A percentile compares a stretch with the other conserved stretches of the same genome.
Evolutionary conservation across 257 asterid genomes (phyloP).

Genomic region (Knoxia roxburghii): DNA sequence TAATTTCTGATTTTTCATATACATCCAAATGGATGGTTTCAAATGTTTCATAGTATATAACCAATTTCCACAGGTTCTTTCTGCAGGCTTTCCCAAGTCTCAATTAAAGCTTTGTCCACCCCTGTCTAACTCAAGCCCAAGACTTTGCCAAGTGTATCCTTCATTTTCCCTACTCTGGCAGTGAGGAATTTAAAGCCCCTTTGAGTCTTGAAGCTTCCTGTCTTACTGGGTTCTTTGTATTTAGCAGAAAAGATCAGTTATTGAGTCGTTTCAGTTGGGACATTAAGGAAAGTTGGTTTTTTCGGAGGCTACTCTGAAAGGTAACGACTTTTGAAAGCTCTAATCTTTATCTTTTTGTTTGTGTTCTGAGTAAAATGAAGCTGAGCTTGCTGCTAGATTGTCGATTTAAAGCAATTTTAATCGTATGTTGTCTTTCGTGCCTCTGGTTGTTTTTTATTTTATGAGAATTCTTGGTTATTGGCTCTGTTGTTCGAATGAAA

Average conservation of each 20-base stretch:
- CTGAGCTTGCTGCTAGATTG: background rate
- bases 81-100: background rate
- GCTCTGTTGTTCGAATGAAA: background rate
- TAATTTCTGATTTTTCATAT: background rate
- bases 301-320: background rate
- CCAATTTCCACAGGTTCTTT: background rate
- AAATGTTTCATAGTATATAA: background rate
- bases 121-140: background rate
- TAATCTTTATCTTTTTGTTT: background rate
- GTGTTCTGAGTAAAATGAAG: background rate
- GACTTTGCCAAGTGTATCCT: slow-evolving; percentile 8
- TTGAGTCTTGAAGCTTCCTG: background rate
- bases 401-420: background rate
- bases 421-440: background rate
- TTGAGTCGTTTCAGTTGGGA: background rate
- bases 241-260: background rate
- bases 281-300: background rate
- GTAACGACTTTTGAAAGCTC: background rate
- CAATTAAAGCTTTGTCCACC: background rate
- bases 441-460: background rate
- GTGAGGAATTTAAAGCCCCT: background rate
- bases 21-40: slow-evolving; percentile 6
- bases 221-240: background rate
- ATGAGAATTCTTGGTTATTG: slow-evolving; percentile 1
- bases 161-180: background rate